A percentile compares a stretch with the other conserved stretches of the same genome.
phyloP scores from a whole-genome alignment of 177 flowering plant genomes.

The Vitis hybrid region DNA sequence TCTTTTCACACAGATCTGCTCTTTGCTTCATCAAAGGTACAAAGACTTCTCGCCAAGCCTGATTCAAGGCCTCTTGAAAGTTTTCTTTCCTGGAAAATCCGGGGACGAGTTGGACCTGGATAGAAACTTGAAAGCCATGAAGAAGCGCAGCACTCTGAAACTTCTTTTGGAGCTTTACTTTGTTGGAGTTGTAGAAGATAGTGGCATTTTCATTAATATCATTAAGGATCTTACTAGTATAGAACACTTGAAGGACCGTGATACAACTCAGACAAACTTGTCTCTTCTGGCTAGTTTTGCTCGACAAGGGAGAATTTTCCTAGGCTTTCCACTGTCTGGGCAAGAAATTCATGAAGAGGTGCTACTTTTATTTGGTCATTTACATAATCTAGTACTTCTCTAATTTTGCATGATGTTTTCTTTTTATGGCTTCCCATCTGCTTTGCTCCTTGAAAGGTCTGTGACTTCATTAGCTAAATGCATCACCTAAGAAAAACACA shows the following conservation, averaged over 20 bases:
- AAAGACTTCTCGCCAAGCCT: slow-evolving; percentile 86
- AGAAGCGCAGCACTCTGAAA: slow-evolving; percentile 86
- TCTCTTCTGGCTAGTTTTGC: slow-evolving; percentile 94
- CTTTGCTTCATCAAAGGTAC: slow-evolving; percentile 97
- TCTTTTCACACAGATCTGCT: slow-evolving; percentile 63
- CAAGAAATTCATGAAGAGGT: slow-evolving; percentile 92
- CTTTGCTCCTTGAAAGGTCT: not conserved
- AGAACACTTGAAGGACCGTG: slow-evolving; percentile 90
- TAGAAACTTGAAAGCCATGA: slow-evolving; percentile 82
- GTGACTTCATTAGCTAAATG: no score
- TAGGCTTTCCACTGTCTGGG: slow-evolving; percentile 81
- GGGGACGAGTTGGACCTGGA: slow-evolving; percentile 81
- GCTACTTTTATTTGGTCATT: slow-evolving; percentile 5
- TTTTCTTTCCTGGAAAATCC: slow-evolving; percentile 85
- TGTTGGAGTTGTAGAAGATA: slow-evolving; percentile 90
- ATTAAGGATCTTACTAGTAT: slow-evolving; percentile 84
- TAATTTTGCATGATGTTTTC: not conserved
- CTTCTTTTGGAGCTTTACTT: slow-evolving; percentile 89
- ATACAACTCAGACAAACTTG: slow-evolving; percentile 83
- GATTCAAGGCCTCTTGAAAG: slow-evolving; percentile 79
- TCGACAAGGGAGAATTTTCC: slow-evolving; percentile 85
- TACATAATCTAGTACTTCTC: not conserved
- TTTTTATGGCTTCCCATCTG: not conserved
- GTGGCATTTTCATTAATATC: slow-evolving; percentile 64
- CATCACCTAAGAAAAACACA: no score